Evolutionary conservation across 805 yeast species (phyloP), one percentile per base, ranked within the genome.

Genomic region (Yamadazyma phyllophila): DNA sequence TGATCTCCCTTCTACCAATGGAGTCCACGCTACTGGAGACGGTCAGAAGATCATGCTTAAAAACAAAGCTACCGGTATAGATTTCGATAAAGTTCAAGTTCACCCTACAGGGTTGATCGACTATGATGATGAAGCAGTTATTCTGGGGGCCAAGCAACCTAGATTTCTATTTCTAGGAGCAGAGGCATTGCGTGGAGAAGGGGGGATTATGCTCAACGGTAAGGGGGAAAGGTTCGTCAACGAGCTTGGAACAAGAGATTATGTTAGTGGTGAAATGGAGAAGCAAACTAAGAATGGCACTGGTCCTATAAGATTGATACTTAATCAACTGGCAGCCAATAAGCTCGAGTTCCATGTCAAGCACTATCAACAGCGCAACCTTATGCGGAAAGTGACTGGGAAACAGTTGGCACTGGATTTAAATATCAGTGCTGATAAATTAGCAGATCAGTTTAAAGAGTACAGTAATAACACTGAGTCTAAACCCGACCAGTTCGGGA

Each of bases 21-120:
- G 84, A 8, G 72, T 68, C 27, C 82, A 78, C 50, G 82, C 83
- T 11, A 78, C 83, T 8, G 82, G 85, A 2, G 85, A 82, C 56
- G 85, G 85, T 2, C 82, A 79, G 47, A 77, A 77, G 50, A 70
- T 81, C 50, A 67, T 79, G 52, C 65, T 76, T 61, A 68, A 67
- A 39, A 66, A 76, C 45, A 72, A 78, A 7, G 86, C 82, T 9
- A 62, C 70, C 31, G 77, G 80, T n/a, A 71, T 81, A 45, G 86
- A 81, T 58, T 64, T 81, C 71, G 85, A 81, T 45, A 78, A 81
- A 56, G 80, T 82, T 36, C 87, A 82, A 59, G 83, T 82, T 17
- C 86, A 82, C 53, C 87, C 87, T 7, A 81, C 86, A 3, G 87
- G 86, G 0, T 71, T 81, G 50, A 75, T 82, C 44, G 80, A 77